Percentiles rank a stretch among this genome's conserved stretches.
Evolutionary conservation across 83 land plant genomes (phyloP).

Genomic region (Picea engelmannii): DNA sequence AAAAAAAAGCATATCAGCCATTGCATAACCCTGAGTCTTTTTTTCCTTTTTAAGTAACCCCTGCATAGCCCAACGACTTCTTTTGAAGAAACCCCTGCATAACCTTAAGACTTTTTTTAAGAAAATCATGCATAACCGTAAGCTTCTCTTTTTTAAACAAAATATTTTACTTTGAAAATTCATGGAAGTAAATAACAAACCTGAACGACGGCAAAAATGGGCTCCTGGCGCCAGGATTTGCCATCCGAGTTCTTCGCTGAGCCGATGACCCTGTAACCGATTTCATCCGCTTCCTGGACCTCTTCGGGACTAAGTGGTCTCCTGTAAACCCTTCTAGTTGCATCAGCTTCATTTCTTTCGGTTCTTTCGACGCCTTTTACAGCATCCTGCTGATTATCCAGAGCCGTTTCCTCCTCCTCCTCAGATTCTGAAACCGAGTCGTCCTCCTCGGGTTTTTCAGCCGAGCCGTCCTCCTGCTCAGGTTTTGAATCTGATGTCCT

Average conservation of each 20-base stretch:
- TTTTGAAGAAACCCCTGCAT: not conserved
- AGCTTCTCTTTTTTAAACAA: not conserved
- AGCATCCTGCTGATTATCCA: not conserved
- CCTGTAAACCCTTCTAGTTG: conserved; percentile 15
- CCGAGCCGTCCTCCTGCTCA: too few species aligned
- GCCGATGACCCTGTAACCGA: conserved; percentile 7
- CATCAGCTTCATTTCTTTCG: not conserved
- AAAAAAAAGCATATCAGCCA: not conserved
- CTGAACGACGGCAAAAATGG: conserved; percentile 8
- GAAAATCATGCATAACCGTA: not conserved
- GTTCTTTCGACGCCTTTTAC: not conserved
- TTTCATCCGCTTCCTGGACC: not conserved
- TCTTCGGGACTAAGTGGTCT: not conserved
- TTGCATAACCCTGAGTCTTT: not conserved
- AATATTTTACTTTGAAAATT: not conserved
- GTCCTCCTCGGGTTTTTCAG: too few species aligned
- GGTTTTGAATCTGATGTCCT: too few species aligned
- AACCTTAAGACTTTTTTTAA: not conserved
- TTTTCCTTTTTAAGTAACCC: not conserved
- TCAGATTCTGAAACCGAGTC: not conserved
- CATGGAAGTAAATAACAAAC: not conserved
- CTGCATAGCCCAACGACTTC: too few species aligned
- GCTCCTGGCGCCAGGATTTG: not conserved
- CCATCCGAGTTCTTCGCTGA: not conserved
- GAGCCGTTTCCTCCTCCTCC: not conserved